Evolutionary conservation across 225 moss, liverwort and hornwort genomes (phyloP), one percentile per base, ranked within the genome.

Genomic region (Rhytidiadelphus loreus): DNA sequence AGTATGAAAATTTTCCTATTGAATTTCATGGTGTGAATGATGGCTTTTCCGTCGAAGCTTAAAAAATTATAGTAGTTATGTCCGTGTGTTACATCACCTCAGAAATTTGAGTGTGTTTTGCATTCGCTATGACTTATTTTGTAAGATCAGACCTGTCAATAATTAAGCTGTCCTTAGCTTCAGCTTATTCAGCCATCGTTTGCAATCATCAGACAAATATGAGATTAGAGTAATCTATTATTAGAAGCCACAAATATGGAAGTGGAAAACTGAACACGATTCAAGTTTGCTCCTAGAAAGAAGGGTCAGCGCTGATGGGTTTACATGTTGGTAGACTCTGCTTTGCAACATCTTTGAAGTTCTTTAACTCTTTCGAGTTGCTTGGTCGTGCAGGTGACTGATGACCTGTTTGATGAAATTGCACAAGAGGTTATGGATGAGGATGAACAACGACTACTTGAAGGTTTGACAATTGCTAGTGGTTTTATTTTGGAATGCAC

Each of bases 381-480:
- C 62, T 81, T 77, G 88, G 62, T 61, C 73, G 86, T 81, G 88
- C 93, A 99, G 99, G 99, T 99, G 63, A 99, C 99, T 20, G 96
- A 99, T 92, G 97, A 97, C 82, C 88, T 99, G 81, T 96, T 99
- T 89, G 99, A 96, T 75, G 99, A 99, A 92, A 96, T 99, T 88
- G 99, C 96, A 21, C 96, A 97, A 93, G 99, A 99, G 95, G 95
- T 97, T 79, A 93, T 99, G 93, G 95, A 96, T 88, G 99, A 99
- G 89, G 96, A 96, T 88, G 97, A 97, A 80, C 94, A 92, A 59
- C 89, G 93, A 58, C 82, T 92, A 55, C 91, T 92, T 64, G 97
- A 96, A 95, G 99, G 99, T 98, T 91, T 73, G 87, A 61, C 64
- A 76, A 80, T 61, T 87, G 55, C 62, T 89, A 87, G 44, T 57